Base-by-base conservation (phyloP, 352 stramenopile species). In the Vaucheria bursata region DNA sequence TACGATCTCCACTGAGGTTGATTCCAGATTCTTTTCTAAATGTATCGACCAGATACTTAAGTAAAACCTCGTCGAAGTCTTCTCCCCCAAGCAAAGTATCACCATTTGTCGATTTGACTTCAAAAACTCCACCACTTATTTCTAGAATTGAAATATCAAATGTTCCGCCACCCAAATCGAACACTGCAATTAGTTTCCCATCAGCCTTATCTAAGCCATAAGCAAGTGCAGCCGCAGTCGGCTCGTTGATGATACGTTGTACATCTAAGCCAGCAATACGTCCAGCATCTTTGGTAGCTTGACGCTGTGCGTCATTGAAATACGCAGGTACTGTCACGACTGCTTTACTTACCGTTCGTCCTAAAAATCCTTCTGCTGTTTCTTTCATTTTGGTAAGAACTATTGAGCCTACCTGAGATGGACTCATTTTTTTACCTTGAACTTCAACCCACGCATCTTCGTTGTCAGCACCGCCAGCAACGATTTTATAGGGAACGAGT, bases 381-480 rank as follows among this genome's bases (percentile, higher is more conserved):
- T 97, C 91, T 87, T 97, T 98, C 95, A 99, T 99, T 86, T 99
- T 99, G 38, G 86, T 91, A 8, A 99, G 86, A 8, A 99, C 93
- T 91, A 98, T 98, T 67, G 90, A 95, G 68, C 92, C 92, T 80
- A 99, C 97, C 84, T 87, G 35, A 2, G 89, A 95, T 18, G 95
- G 94, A 70, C 90, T 96, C 83, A 96, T 97, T 85, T 97, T 97
- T 79, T 93, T 90, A 25, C 91, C 91, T 71, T 91, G 86, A 5
- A 90, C 90, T 74, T 97, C 88, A 0, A 98, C 91, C 93, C 92
- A 97, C 0, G 93, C 94, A 85, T 97, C 92, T 74, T 94, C 89
- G 79, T 96, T 96, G 53, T 87, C 87, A 33, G 89, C 93, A 66
- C 94, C 92, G 25, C 77, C 71, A 6, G 70, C 37, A 38, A 97